Evolutionary conservation across 306 rosid genomes (phyloP), one percentile per base, ranked within the genome.

Genomic region (Sicyos edulis): DNA sequence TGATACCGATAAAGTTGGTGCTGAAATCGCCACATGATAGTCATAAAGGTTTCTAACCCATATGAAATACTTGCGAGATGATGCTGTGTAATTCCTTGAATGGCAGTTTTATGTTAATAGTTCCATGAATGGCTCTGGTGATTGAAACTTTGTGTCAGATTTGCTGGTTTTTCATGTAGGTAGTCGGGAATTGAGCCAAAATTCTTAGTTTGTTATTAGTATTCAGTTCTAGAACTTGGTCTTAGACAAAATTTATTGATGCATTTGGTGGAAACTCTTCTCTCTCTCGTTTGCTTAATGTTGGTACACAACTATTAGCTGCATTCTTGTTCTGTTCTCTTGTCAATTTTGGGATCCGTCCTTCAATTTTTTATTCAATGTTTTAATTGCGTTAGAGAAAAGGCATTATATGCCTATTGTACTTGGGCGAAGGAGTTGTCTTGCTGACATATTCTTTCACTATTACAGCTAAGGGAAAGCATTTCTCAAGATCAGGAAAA

Each of bases 381-480:
- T 32, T 42, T 64, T 10, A 19, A 37, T 19, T 37, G 26, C 20
- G 29, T 5, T 10, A 42, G 70, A 63, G 51, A 64, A 64, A 42
- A 17, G 26, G 42, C 22, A 19, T 20, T 45, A 20, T 54, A 66
- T 66, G 16, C 49, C 19, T 66, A 19, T 16, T 65, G 34, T 11
- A 44, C 54, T 19, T 17, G n/a, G 26, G 71, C 8, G 47, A 20
- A 11, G 14, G 66, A 70, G 11, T 79, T 10, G 29, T 42, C 47
- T 79, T 40, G 70, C 29, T 82, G 64, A 68, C 73, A 37, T 53
- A 6, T 44, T 67, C 78, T 50, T 78, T 50, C 79, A 24, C 50
- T 47, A 21, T 68, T 84, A 26, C 78, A 92, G 98, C 93, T 85
- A 49, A 92, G 98, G 69, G 96, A 90, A 85, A 83, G 91, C 87